phyloP scores from a whole-genome alignment of 148 eudicot species.

The Polygonum maritimum region DNA sequence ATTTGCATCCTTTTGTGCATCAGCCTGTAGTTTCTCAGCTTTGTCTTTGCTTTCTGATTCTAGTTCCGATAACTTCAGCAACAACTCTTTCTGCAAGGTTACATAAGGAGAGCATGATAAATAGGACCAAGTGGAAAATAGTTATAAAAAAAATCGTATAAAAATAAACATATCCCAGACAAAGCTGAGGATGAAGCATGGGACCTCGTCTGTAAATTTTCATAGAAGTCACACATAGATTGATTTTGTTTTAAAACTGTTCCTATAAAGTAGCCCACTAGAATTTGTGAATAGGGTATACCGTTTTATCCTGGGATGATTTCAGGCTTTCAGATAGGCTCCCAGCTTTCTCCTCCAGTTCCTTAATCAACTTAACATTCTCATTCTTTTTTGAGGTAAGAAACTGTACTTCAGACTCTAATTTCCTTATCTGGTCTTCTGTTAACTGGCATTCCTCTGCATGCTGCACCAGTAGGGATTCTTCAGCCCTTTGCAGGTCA shows the following conservation, averaged over 20 bases:
- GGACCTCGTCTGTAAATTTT: neutral
- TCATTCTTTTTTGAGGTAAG: constrained; percentile 49
- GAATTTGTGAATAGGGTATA: constrained; percentile 11
- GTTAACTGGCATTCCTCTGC: constrained; percentile 75
- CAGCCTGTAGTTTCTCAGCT: constrained; percentile 44
- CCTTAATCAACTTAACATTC: constrained; percentile 34
- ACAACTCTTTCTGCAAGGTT: constrained; percentile 52
- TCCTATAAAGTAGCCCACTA: neutral
- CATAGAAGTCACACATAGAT: neutral
- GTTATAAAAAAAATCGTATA: neutral
- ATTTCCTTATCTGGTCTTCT: constrained; percentile 57
- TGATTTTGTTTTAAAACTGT: neutral
- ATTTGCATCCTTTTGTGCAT: constrained; percentile 47
- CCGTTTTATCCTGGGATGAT: constrained; percentile 59
- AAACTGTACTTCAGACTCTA: constrained; percentile 57
- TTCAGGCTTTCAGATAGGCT: constrained; percentile 42
- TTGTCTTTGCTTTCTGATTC: constrained; percentile 51
- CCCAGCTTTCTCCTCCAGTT: constrained; percentile 44
- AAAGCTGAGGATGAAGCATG: neutral
- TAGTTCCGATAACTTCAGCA: constrained; percentile 40
- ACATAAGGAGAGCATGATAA: constrained; percentile 4
- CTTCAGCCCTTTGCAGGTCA: constrained; percentile 65
- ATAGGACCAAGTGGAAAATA: neutral
- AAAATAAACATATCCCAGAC: neutral
- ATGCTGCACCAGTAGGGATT: constrained; percentile 74